Percentiles rank a stretch among this genome's conserved stretches.
Evolutionary conservation across 495 filamentous ascomycete genomes (phyloP).

Genomic region (Cercophora samala): DNA sequence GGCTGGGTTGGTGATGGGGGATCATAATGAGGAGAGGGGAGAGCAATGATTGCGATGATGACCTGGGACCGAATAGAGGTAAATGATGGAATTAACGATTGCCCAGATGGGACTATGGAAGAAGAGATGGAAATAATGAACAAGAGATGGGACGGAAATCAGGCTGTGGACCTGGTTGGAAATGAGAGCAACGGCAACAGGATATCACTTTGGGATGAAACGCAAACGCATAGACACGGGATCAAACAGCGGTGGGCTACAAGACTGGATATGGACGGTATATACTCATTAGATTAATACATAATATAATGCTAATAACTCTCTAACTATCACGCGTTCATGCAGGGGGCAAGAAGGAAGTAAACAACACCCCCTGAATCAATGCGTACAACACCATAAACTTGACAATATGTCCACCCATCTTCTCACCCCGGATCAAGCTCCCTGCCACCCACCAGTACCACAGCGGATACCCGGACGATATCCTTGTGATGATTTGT

Average conservation of each 20-base stretch:
- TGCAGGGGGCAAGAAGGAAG: conserved; percentile 94
- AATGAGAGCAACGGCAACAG: not conserved
- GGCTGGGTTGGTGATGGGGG: conserved; percentile 38
- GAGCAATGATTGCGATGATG: not conserved
- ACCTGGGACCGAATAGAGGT: not conserved
- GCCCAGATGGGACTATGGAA: not conserved
- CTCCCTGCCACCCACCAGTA: conserved; percentile 67
- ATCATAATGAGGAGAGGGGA: not conserved
- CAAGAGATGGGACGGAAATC: not conserved
- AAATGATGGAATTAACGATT: no score
- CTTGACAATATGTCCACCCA: conserved; percentile 33
- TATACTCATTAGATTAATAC: conserved; percentile 2
- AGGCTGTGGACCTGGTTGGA: not conserved
- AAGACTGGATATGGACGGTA: not conserved
- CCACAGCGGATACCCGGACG: conserved; percentile 86
- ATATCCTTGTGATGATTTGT: conserved; percentile 86
- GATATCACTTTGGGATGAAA: not conserved
- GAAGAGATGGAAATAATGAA: not conserved
- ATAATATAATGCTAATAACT: conserved; percentile 5
- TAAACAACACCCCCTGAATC: conserved; percentile 77
- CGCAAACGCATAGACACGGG: not conserved
- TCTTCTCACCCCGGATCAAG: conserved; percentile 34
- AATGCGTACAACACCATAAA: conserved; percentile 78
- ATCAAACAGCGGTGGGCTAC: not conserved
- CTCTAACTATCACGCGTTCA: conserved; percentile 25